Percentiles rank a stretch among this genome's conserved stretches.
Evolutionary conservation across 1,139 yeast genomes (phyloP).

Genomic region (Blastobotrys arbuscula): DNA sequence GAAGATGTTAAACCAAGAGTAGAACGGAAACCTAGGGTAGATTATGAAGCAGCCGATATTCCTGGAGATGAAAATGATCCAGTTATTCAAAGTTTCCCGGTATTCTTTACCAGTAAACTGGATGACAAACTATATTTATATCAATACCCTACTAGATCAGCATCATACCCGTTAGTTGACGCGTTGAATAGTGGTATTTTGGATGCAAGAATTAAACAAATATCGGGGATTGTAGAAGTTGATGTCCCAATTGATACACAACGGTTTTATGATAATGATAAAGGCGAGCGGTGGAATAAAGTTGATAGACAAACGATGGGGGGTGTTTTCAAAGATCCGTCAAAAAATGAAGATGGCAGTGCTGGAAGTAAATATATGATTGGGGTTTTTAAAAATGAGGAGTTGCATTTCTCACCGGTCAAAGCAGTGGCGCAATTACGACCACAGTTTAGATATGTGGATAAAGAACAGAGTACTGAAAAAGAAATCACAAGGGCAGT

Average conservation of each 20-base stretch:
- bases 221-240: constrained; percentile 56
- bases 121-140: constrained; percentile 39
- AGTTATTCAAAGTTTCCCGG: constrained; percentile 68
- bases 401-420: constrained; percentile 60
- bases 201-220: constrained; percentile 55
- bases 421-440: constrained; percentile 70
- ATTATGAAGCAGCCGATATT: neutral
- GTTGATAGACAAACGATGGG: constrained; percentile 56
- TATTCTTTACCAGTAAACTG: constrained; percentile 40
- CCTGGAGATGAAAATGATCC: constrained; percentile 54
- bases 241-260: constrained; percentile 63
- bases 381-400: constrained; percentile 46
- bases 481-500: constrained; percentile 32
- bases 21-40: neutral
- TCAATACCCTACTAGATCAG: constrained; percentile 73
- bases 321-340: constrained; percentile 42
- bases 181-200: constrained; percentile 40
- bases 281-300: constrained; percentile 58
- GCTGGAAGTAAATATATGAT: constrained; percentile 48
- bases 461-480: constrained; percentile 28
- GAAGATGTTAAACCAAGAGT: neutral
- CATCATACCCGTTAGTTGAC: constrained; percentile 42
- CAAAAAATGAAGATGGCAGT: constrained; percentile 10
- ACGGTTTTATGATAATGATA: constrained; percentile 58
- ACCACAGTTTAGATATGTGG: constrained; percentile 76